Percentiles rank a stretch among this genome's conserved stretches.
Evolutionary conservation across 495 filamentous ascomycete species (phyloP).

Genomic region (Aspergillus cavernicola): DNA sequence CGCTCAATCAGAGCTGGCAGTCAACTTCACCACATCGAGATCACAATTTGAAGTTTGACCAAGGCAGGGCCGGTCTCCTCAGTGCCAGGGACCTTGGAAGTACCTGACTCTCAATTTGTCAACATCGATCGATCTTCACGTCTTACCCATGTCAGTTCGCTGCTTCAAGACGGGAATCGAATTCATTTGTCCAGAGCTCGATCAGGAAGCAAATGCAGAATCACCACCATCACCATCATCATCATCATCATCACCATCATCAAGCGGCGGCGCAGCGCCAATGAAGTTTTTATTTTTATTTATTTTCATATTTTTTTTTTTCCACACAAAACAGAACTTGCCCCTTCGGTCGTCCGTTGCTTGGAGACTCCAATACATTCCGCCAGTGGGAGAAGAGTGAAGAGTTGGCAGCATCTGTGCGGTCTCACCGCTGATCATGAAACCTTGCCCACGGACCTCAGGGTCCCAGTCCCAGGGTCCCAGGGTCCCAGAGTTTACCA

Average conservation of each 20-base stretch:
- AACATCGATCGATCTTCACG: neutral
- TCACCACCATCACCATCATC: neutral
- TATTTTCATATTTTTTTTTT: too few species aligned
- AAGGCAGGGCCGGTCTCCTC: neutral
- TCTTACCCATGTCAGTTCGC: neutral
- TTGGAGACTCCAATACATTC: neutral
- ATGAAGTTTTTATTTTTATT: neutral
- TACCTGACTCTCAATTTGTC: neutral
- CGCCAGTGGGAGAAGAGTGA: constrained; percentile 2
- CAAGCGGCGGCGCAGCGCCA: neutral
- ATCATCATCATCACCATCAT: neutral
- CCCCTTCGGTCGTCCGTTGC: neutral
- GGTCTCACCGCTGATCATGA: constrained; percentile 17
- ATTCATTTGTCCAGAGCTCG: neutral
- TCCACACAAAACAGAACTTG: neutral
- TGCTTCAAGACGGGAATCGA: neutral
- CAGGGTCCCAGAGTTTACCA: neutral
- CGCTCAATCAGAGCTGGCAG: neutral
- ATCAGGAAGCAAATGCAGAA: neutral
- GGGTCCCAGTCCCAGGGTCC: too few species aligned
- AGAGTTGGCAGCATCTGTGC: constrained; percentile 1
- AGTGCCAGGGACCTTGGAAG: neutral
- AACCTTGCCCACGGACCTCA: neutral
- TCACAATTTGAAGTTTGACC: neutral
- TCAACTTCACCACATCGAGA: neutral